Percentiles rank a stretch among this genome's conserved stretches.
Conservation (phyloP, 768 basidiomycete genomes). For the Hydnomerulius pinastri region DNA sequence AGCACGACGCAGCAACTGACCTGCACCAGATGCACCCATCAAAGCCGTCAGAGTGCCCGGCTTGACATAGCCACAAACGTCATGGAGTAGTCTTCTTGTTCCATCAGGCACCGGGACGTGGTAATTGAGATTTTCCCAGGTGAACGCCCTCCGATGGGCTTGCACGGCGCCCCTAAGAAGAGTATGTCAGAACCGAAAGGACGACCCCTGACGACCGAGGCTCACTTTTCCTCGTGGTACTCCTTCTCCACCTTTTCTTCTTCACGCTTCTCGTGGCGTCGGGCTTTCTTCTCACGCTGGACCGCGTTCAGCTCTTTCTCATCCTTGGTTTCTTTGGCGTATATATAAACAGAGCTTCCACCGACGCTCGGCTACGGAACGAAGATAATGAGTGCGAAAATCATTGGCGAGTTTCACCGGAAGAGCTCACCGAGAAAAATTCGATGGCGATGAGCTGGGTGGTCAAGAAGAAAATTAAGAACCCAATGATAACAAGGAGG, state of each 20-base stretch:
- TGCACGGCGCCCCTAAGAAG: background rate
- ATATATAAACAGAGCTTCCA: slow-evolving; percentile 52
- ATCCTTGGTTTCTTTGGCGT: slow-evolving; percentile 59
- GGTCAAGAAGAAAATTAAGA: slow-evolving; percentile 69
- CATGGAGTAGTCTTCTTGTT: slow-evolving; percentile 62
- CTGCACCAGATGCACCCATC: slow-evolving; percentile 85
- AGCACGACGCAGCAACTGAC: slow-evolving; percentile 36
- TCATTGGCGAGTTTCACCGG: background rate
- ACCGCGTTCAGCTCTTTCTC: slow-evolving; percentile 54
- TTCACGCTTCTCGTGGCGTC: slow-evolving; percentile 35
- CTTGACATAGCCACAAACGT: slow-evolving; percentile 78
- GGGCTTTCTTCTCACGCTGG: slow-evolving; percentile 55
- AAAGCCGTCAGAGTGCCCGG: slow-evolving; percentile 88
- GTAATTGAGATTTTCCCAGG: slow-evolving; percentile 82
- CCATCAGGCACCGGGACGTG: slow-evolving; percentile 69
- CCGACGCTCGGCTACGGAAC: slow-evolving; percentile 30
- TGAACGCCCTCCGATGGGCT: slow-evolving; percentile 50
- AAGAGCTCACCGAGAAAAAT: slow-evolving; percentile 53
- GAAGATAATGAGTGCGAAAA: background rate
- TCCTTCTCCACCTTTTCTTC: slow-evolving; percentile 23
- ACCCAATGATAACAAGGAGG: slow-evolving; percentile 69
- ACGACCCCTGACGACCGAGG: background rate
- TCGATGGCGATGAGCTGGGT: slow-evolving; percentile 70
- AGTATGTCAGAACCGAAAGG: slow-evolving; percentile 1
- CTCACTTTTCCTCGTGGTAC: slow-evolving; percentile 16